Percentiles rank a stretch among this genome's conserved stretches.
Conservation (phyloP, 2,329 filamentous ascomycete genomes). For the Cordyceps cateniannulata region DNA sequence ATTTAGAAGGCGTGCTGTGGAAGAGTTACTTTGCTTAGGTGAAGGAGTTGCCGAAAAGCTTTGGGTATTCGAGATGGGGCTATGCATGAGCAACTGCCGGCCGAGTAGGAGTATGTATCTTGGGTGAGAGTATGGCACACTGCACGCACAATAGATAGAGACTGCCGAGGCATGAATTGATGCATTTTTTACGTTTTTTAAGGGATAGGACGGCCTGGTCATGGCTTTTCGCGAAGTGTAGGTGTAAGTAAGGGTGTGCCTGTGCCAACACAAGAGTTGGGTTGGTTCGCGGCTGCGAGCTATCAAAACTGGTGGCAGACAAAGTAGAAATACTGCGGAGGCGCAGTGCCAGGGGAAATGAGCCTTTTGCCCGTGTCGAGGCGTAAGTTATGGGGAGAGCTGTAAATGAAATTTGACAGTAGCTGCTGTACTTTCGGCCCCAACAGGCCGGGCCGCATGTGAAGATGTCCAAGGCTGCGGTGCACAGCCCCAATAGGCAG, state of each 20-base stretch:
- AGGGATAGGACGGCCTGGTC: not conserved
- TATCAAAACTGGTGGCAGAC: not conserved
- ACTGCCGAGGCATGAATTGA: not conserved
- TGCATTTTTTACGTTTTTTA: not conserved
- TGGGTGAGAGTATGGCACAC: not conserved
- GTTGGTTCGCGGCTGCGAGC: not conserved
- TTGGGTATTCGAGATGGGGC: not conserved
- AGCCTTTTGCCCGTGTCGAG: not conserved
- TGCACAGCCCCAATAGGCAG: conserved; percentile 9
- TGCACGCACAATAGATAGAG: not conserved
- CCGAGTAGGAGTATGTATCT: not conserved
- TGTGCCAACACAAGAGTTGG: not conserved
- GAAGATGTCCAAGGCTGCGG: not conserved
- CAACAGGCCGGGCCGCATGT: not conserved
- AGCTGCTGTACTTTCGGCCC: not conserved
- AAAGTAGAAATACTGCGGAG: conserved; percentile 8
- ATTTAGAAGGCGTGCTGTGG: conserved; percentile 93
- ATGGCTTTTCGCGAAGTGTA: not conserved
- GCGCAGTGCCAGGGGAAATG: not conserved
- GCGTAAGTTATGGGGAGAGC: not conserved
- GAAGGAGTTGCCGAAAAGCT: not conserved
- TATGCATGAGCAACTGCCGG: not conserved
- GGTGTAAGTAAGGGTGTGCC: not conserved
- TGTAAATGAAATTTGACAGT: too few relatives aligned
- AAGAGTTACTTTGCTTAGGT: conserved; percentile 88